Percentiles rank a stretch among this genome's conserved stretches.
Conservation (phyloP, 305 asterid species). For the Fraxinus platypoda region DNA sequence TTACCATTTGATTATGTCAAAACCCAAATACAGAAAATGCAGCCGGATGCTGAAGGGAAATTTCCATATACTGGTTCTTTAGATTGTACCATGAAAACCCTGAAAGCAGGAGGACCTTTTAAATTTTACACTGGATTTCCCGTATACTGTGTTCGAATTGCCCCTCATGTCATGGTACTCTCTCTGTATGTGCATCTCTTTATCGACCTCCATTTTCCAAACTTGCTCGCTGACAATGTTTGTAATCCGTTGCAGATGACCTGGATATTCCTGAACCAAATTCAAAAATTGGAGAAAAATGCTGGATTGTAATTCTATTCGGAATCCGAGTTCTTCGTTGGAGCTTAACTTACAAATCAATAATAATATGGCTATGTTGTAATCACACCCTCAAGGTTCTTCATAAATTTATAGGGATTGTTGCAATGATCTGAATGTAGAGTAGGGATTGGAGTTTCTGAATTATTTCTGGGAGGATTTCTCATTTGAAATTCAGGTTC, state of each 20-base stretch:
- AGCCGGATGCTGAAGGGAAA: slow-evolving; percentile 74
- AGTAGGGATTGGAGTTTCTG: slow-evolving; percentile 1
- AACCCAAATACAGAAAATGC: slow-evolving; percentile 88
- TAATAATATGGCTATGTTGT: slow-evolving; percentile 18
- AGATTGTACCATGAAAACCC: slow-evolving; percentile 61
- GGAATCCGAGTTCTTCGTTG: slow-evolving; percentile 1
- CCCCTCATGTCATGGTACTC: slow-evolving; percentile 87
- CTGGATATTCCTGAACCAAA: slow-evolving; percentile 82
- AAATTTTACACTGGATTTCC: slow-evolving; percentile 81
- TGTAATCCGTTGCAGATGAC: slow-evolving; percentile 61
- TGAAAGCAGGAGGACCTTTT: slow-evolving; percentile 64
- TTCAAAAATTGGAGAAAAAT: slow-evolving; percentile 57
- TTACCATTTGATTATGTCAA: slow-evolving; percentile 75
- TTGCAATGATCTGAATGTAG: slow-evolving; percentile 20
- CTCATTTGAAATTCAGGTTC: neutral
- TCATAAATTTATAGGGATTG: slow-evolving; percentile 4
- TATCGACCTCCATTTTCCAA: neutral
- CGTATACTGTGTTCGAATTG: slow-evolving; percentile 72
- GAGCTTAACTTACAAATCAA: slow-evolving; percentile 34
- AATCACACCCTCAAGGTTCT: slow-evolving; percentile 23
- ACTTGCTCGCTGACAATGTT: neutral
- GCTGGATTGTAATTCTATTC: slow-evolving; percentile 40
- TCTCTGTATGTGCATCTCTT: neutral
- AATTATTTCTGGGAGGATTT: neutral
- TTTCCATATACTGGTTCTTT: slow-evolving; percentile 69